Evolutionary conservation across 192 early-diverging fungal genomes (phyloP), one percentile per base, ranked within the genome.

Genomic region (Coemansia sp.): DNA sequence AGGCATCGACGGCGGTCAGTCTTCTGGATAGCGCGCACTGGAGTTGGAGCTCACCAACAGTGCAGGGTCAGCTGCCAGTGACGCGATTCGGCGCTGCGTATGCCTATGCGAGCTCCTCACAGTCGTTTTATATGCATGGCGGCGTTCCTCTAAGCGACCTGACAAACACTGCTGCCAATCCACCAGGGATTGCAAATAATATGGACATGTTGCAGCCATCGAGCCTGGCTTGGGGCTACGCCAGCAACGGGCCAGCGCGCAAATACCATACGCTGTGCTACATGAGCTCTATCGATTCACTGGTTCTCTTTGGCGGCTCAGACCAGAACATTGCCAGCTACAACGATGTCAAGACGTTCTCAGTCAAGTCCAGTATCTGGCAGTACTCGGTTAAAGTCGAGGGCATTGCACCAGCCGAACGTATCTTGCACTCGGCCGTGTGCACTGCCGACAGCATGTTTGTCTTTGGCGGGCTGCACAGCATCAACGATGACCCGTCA

Each of bases 371-470:
- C 36, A 83, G 83, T 36, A 65, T 73, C 1, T 90, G 89, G 90
- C 66, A 76, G 67, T 76, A 86, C 28, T 47, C 79, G 47, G 58
- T 79, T 35, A 69, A 73, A 2, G 53, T 84, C 56, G 23, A 58
- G 20, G 85, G 71, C 31, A 73, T 70, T 48, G 82, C 82, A n/a
- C 89, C 52, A 69, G 81, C 61, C 70, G 72, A 86, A 45, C 83
- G 91, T 10, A 70, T 85, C n/a, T 59, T 87, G 58, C 91, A 90
- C 41, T 83, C 89, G 0, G 86, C 91, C 4, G 86, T 86, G 0
- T 92, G 91, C 63, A 47, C 86, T 10, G 61, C 86, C 23, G 79
- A 90, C 59, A 84, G 81, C n/a, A 90, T 90, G 86, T 83, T 88
- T 63, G 80, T 92, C 55, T 92, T 86, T 74, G 90, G 90, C 75